These are phyloP conservation scores for Paraphaeosphaeria sporulosa DNA, from an alignment of 2,329 filamentous ascomycete genomes.

Conservation along the genomic window DNA sequence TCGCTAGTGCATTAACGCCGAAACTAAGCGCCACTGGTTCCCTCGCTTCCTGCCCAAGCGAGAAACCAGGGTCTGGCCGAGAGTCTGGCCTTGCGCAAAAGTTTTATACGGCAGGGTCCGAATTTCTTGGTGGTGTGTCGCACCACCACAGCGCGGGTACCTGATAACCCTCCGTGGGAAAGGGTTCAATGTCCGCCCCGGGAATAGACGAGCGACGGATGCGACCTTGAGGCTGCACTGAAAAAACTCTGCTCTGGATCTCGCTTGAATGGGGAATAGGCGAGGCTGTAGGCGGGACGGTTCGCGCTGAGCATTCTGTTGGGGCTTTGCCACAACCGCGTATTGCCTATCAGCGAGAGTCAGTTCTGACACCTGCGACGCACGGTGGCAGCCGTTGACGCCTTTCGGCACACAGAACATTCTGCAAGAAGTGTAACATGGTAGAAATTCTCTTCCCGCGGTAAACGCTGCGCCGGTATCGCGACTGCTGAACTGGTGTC, in stretches of 20 bases:
- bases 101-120: background rate
- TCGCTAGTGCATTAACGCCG: conserved; percentile 20
- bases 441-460: conserved; percentile 5
- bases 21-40: conserved; percentile 27
- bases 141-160: conserved; percentile 8
- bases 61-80: conserved; percentile 9
- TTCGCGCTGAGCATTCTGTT: conserved; percentile 5
- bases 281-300: conserved; percentile 2
- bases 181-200: background rate
- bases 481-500: background rate
- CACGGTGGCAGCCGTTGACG: conserved; percentile 10
- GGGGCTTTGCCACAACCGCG: conserved; percentile 14
- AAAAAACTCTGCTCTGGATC: conserved; percentile 6
- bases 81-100: conserved; percentile 6
- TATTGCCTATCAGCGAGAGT: background rate
- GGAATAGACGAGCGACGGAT: background rate
- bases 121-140: background rate
- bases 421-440: background rate
- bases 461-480: conserved; percentile 7
- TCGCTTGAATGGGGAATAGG: background rate
- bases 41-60: conserved; percentile 11
- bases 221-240: background rate
- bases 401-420: conserved; percentile 14
- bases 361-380: background rate
- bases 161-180: background rate